Evolutionary conservation across 106 monocot genomes (phyloP), one percentile per base, ranked within the genome.

Genomic region (Xerophyta viscosa): DNA sequence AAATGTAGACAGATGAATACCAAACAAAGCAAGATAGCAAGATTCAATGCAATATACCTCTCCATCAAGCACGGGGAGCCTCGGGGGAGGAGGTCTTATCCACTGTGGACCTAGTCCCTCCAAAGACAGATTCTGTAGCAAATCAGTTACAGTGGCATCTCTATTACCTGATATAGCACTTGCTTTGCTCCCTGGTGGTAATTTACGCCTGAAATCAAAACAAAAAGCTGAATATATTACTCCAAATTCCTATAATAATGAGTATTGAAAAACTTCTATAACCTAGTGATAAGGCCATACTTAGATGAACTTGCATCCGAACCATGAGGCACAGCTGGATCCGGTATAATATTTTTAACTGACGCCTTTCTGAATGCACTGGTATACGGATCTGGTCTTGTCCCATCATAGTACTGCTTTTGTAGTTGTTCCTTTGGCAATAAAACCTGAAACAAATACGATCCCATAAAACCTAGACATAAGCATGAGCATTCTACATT

Each of bases 61-160:
- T 68, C 85, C 96, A 57, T 82, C 78, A 24, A 89, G 82, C 41
- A 86, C 52, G 31, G 85, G 82, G 19, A 98, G 78, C 62, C 57
- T 81, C 37, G 96, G 89, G 52, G 96, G 89, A 53, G 44, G 29
- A 29, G 96, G 96, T 24, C 85, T 77, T 41, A 85, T 78, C 96
- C 96, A 98, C 37, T 85, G 89, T 15, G 96, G 96, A 47, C 47
- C 54, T 30, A 98, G 43, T 39, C 88, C 84, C 46, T 98, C 66
- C 12, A 69, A 31, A 13, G 84, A 68, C 4, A 54, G 23, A 27
- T 81, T 75, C 63, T 86, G 70, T 27, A 98, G 65, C 52, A 86
- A 62, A 42, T 50, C 71, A 29, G 66, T 60, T 47, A 98, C 31
- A 52, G 76, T 53, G 15, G 61, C 39, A 27, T 79, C 85, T 54